Conservation (phyloP, 495 filamentous ascomycete species). For the Penicillium cataractarum region DNA sequence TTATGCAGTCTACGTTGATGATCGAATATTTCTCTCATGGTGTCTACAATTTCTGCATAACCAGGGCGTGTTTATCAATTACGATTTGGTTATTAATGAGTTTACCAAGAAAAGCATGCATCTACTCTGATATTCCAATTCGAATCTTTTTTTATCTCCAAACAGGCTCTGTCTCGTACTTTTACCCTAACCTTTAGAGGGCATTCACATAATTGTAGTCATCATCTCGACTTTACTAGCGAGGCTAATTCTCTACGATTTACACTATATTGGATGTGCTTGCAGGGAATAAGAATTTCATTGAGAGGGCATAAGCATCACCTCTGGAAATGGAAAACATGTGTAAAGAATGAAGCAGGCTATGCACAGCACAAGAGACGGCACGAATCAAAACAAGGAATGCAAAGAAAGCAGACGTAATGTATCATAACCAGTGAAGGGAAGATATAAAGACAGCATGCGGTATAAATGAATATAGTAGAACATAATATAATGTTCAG, state of each 20-base stretch:
- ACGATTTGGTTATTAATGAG: not conserved
- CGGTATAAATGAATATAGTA: not conserved
- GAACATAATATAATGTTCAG: not conserved
- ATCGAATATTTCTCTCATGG: not conserved
- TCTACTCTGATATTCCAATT: constrained; percentile 2
- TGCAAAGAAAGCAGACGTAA: not conserved
- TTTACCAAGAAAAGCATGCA: constrained; percentile 4
- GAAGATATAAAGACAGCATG: not conserved
- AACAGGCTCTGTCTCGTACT: not conserved
- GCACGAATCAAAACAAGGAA: not conserved
- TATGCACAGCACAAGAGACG: not conserved
- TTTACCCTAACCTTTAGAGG: not conserved
- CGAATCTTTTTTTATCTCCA: not conserved
- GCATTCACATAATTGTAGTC: not conserved
- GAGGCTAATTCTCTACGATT: not conserved
- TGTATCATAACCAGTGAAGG: not conserved
- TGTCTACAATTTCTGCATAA: constrained; percentile 1
- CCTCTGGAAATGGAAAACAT: not conserved
- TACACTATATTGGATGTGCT: not conserved
- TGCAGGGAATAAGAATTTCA: not conserved
- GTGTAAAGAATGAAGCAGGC: not conserved
- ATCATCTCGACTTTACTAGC: not conserved
- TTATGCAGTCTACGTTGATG: constrained; percentile 3
- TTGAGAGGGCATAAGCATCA: not conserved
- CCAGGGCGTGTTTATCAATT: not conserved